phyloP scores from a whole-genome alignment of 768 basidiomycete genomes.

The Pleurotus giganteus region DNA sequence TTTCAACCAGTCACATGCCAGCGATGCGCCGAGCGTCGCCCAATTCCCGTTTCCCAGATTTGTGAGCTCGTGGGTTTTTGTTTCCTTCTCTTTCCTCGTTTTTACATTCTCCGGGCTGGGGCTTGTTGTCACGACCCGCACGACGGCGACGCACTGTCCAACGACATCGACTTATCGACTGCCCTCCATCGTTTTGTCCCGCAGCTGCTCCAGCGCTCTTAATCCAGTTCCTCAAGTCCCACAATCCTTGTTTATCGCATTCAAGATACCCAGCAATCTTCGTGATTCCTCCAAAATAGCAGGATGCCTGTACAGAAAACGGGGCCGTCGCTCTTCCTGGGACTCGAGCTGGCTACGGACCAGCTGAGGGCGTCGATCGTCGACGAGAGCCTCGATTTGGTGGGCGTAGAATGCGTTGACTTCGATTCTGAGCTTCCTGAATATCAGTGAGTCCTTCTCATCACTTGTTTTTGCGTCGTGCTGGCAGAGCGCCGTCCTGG shows the following conservation, averaged over 20 bases:
- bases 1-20: too few relatives aligned
- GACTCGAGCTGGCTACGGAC: slow-evolving; percentile 83
- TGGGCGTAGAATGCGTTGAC: slow-evolving; percentile 80
- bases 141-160: neutral
- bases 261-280: neutral
- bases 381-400: slow-evolving; percentile 78
- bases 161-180: neutral
- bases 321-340: slow-evolving; percentile 66
- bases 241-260: too few relatives aligned
- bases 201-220: neutral
- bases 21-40: too few relatives aligned
- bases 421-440: slow-evolving; percentile 79
- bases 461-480: slow-evolving; percentile 15
- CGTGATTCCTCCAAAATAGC: neutral
- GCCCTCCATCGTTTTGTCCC: neutral
- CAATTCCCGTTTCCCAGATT: too few relatives aligned
- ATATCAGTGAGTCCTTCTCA: slow-evolving; percentile 63
- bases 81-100: neutral
- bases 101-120: neutral
- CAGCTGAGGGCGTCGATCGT: slow-evolving; percentile 81
- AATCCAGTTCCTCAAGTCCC: neutral
- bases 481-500: slow-evolving; percentile 2
- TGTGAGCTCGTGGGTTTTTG: too few relatives aligned
- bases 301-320: slow-evolving; percentile 44
- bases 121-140: neutral